A percentile compares a stretch with the other conserved stretches of the same genome.
phyloP scores from a whole-genome alignment of 2,329 filamentous ascomycete genomes.

The Nothophoma quercina region DNA sequence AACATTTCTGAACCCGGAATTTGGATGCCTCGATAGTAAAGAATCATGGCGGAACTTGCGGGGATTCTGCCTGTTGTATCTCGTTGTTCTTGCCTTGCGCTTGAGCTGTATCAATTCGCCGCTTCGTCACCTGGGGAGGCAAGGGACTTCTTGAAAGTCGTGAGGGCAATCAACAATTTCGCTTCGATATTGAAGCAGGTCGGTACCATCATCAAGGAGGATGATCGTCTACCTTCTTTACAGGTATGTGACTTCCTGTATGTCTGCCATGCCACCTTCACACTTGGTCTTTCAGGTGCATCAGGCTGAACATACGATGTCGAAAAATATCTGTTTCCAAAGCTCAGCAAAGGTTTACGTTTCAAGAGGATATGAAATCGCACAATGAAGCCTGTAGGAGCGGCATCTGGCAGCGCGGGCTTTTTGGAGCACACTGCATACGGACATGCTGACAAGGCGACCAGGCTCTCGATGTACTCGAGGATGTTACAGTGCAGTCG shows the following conservation, averaged over 20 bases:
- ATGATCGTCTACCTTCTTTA: slow-evolving; percentile 46
- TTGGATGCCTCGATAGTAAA: slow-evolving; percentile 7
- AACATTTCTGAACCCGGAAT: neutral
- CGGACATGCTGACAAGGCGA: neutral
- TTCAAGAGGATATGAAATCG: no score
- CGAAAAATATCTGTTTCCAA: neutral
- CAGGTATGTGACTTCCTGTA: slow-evolving; percentile 34
- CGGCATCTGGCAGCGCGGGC: no score
- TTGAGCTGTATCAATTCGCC: slow-evolving; percentile 45
- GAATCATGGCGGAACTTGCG: slow-evolving; percentile 45
- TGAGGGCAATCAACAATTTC: slow-evolving; percentile 46
- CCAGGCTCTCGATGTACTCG: slow-evolving; percentile 43
- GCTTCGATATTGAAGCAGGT: slow-evolving; percentile 49
- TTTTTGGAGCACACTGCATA: no score
- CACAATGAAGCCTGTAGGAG: no score
- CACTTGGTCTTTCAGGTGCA: neutral
- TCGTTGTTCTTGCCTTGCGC: slow-evolving; percentile 43
- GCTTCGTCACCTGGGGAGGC: slow-evolving; percentile 32
- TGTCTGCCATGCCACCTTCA: neutral
- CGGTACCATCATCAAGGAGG: slow-evolving; percentile 47
- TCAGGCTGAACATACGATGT: neutral
- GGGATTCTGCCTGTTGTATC: slow-evolving; percentile 46
- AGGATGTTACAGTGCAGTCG: slow-evolving; percentile 45
- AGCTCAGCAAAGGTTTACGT: no score
- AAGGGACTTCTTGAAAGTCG: slow-evolving; percentile 38